These are phyloP conservation scores for Protomyces inouyei DNA, from an alignment of 1,139 yeast genomes.

Conservation along the genomic window DNA sequence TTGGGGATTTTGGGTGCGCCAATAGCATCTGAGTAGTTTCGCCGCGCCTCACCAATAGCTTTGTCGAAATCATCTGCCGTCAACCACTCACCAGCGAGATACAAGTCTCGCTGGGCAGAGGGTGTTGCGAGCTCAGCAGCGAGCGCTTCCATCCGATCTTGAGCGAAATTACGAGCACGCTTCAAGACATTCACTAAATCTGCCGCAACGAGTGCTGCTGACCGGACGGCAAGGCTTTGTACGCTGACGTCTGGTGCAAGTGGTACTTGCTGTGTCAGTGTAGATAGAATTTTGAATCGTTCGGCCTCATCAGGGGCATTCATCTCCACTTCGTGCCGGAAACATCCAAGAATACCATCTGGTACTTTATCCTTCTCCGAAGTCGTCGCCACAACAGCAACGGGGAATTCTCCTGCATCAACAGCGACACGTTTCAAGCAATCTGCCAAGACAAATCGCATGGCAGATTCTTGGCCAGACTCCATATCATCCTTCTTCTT, in stretches of 20 bases:
- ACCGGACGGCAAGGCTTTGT: constrained; percentile 65
- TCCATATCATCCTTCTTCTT: constrained; percentile 60
- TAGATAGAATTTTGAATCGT: constrained; percentile 56
- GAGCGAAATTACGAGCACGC: constrained; percentile 57
- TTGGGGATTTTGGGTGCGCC: constrained; percentile 96
- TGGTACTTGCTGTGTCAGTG: constrained; percentile 30
- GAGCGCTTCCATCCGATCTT: constrained; percentile 45
- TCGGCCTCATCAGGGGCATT: constrained; percentile 77
- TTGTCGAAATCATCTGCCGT: constrained; percentile 61
- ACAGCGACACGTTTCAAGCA: background rate
- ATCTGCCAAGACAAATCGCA: constrained; percentile 22
- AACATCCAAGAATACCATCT: constrained; percentile 58
- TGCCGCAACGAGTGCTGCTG: constrained; percentile 88
- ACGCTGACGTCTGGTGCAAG: constrained; percentile 54
- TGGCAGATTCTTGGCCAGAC: constrained; percentile 19
- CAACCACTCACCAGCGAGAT: constrained; percentile 39
- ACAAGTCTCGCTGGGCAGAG: constrained; percentile 7
- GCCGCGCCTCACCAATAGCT: constrained; percentile 77
- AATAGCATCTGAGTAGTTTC: constrained; percentile 84
- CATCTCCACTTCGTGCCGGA: constrained; percentile 72
- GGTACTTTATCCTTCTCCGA: constrained; percentile 68
- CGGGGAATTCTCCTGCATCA: constrained; percentile 29
- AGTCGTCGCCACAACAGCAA: constrained; percentile 63
- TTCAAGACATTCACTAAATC: constrained; percentile 71
- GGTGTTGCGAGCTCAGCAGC: constrained; percentile 33